These are phyloP conservation scores for Alopecurus myosuroides DNA, from an alignment of 176 grass and related monocot species.

Conservation along the genomic window DNA sequence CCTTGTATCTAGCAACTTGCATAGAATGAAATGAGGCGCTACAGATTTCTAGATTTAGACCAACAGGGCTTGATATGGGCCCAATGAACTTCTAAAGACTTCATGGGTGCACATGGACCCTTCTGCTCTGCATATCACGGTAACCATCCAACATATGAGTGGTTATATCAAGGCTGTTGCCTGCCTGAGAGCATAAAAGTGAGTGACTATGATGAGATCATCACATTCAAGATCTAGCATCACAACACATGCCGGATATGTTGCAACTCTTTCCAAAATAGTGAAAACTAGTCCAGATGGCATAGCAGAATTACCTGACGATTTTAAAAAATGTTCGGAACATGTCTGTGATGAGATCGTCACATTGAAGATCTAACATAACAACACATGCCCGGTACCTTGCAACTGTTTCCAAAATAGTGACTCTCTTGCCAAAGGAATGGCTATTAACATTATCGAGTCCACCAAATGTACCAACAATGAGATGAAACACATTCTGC, in stretches of 20 bases:
- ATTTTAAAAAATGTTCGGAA: constrained; percentile 69
- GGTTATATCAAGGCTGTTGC: background rate
- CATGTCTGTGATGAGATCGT: constrained; percentile 98
- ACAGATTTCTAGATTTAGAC: background rate
- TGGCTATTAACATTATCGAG: constrained; percentile 68
- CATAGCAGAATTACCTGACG: constrained; percentile 51
- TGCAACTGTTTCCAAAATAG: constrained; percentile 93
- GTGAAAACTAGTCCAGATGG: background rate
- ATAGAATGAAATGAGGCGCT: background rate
- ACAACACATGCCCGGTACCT: constrained; percentile 99
- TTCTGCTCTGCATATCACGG: background rate
- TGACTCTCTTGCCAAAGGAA: constrained; percentile 75
- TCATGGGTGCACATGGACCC: background rate
- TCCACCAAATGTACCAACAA: constrained; percentile 84
- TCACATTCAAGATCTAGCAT: constrained; percentile 98
- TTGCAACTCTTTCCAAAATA: constrained; percentile 87
- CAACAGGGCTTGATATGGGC: background rate
- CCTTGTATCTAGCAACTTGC: background rate
- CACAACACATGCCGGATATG: constrained; percentile 92
- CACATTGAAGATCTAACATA: constrained; percentile 97
- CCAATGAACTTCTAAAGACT: background rate
- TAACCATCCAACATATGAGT: background rate
- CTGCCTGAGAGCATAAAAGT: background rate
- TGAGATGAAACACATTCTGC: constrained; percentile 91
- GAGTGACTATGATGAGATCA: constrained; percentile 61